Evolutionary conservation across 495 filamentous ascomycete species (phyloP), one percentile per base, ranked within the genome.

Genomic region (Neurospora tetrasperma): DNA sequence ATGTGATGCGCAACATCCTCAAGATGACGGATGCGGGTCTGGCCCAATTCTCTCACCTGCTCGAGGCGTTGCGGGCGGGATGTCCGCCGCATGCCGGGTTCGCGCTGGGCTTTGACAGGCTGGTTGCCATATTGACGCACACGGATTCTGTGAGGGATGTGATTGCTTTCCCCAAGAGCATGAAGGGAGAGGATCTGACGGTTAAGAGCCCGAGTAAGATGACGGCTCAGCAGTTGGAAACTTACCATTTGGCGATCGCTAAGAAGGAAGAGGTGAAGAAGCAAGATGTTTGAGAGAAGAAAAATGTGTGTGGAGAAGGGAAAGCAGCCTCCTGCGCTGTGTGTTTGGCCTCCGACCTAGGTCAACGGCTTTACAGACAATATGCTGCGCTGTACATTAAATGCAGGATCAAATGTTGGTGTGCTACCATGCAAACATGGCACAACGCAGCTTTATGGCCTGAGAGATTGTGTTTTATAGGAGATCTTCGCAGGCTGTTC

Each of bases 41-140:
- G 9, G 82, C 83, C 3, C 90, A 96, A 62, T 98, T 98, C 78
- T 85, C 86, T 5, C 96, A 98, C 80, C 85, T 99, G 4, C 85
- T 98, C 10, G 87, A 92, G 70, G 94, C 93, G 0, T 86, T 99
- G 9, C 81, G 89, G 8, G 90, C 93, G 0, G 96, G 96, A 5
- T 99, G 96, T 87, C 96, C 96, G n/a, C 96, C 96, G 1, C 96
- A 99, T 81, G 95, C 96, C 0, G 96, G 96, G 0, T 89, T 99
- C 66, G 96, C 96, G 0, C 82, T 99, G 18, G 96, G 96, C 0
- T 97, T 97, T 77, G 96, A 99, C 78, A 89, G 96, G 44, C 82
- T 98, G 41, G 84, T 96, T n/a, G 90, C 96, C 7, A 85, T 97
- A 6, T 87, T 98, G 84, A 85, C 90, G 27, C 90, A 90, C 12